Evolutionary conservation across 371 early-diverging fungal genomes (phyloP).

Genomic region (Basidiobolus meristosporus): DNA sequence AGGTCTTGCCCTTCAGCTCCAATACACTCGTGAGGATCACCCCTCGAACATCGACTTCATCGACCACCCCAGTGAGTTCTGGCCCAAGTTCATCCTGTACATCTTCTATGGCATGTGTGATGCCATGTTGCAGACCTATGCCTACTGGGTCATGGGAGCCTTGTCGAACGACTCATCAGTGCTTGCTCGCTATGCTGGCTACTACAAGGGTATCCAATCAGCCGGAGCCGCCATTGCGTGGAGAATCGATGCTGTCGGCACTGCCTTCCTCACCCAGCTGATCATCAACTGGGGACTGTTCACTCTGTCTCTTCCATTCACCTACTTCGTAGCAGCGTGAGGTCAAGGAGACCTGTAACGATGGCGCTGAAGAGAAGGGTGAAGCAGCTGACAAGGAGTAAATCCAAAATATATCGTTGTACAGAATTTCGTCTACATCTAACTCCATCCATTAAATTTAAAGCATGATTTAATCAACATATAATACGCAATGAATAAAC

Average conservation of each 20-base stretch:
- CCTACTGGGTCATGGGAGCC: constrained; percentile 55
- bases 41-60: constrained; percentile 14
- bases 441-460: too few relatives aligned
- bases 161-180: constrained; percentile 42
- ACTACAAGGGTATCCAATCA: constrained; percentile 19
- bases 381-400: background rate
- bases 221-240: constrained; percentile 19
- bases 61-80: constrained; percentile 16
- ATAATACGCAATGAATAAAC: too few relatives aligned
- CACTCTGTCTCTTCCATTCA: constrained; percentile 11
- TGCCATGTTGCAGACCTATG: constrained; percentile 37
- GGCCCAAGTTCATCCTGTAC: constrained; percentile 42
- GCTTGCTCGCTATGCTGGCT: constrained; percentile 47
- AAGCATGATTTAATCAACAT: too few relatives aligned
- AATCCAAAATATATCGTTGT: too few relatives aligned
- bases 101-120: constrained; percentile 41
- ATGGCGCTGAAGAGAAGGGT: background rate
- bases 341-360: constrained; percentile 11
- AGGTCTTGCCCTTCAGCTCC: constrained; percentile 30
- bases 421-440: too few relatives aligned
- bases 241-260: constrained; percentile 10
- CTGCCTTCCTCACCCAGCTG: constrained; percentile 10
- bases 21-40: constrained; percentile 12
- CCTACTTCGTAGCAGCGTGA: constrained; percentile 8
- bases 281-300: constrained; percentile 19